Evolutionary conservation across 1,284 basidiomycete species (phyloP).

Genomic region (Malassezia vespertilionis): DNA sequence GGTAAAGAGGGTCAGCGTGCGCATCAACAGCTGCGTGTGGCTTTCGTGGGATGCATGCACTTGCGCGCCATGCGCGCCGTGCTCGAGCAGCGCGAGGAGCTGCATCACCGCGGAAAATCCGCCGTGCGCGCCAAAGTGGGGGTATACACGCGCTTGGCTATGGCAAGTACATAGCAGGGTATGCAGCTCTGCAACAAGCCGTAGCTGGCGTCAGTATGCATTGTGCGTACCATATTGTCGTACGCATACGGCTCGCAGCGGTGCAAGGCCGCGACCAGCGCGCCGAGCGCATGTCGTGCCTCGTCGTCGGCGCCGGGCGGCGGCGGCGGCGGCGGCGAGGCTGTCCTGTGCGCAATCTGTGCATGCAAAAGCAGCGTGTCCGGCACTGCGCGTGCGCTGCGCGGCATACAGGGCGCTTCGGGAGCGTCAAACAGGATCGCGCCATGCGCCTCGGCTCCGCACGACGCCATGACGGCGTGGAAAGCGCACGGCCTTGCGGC

Average conservation of each 20-base stretch:
- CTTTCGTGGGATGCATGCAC: not conserved
- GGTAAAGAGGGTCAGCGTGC: conserved; percentile 27
- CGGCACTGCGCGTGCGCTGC: no score
- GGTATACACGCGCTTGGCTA: conserved; percentile 15
- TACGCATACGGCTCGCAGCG: not conserved
- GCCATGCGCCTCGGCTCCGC: no score
- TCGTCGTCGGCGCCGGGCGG: not conserved
- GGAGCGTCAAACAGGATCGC: no score
- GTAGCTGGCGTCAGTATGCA: conserved; percentile 16
- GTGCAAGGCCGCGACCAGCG: conserved; percentile 2
- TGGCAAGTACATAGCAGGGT: conserved; percentile 22
- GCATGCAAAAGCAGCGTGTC: not conserved
- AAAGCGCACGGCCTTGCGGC: no score
- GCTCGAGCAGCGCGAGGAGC: conserved; percentile 28
- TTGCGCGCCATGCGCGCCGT: not conserved
- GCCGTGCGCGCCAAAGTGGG: conserved; percentile 29
- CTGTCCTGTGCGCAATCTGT: no score
- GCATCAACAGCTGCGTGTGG: conserved; percentile 23
- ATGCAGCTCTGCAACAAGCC: conserved; percentile 27
- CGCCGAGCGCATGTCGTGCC: not conserved
- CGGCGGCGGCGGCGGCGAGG: conserved; percentile 1
- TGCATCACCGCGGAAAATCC: conserved; percentile 36
- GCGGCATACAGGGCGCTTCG: no score
- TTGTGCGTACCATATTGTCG: conserved; percentile 1
- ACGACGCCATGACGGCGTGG: no score